phyloP scores from a whole-genome alignment of 148 eudicot genomes.

The Rhododendron molle region DNA sequence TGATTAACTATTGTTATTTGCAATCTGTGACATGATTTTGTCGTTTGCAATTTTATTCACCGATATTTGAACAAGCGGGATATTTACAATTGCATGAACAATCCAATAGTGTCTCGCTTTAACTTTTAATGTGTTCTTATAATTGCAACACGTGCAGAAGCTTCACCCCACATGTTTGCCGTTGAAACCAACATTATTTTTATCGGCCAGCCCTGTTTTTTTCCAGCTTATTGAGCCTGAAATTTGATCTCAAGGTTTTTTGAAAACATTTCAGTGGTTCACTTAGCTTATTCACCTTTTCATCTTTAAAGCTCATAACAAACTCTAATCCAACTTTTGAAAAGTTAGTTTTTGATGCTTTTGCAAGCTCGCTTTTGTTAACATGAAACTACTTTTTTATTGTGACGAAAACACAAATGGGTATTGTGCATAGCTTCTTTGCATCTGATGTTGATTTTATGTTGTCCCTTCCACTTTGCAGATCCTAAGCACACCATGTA shows the following conservation, averaged over 20 bases:
- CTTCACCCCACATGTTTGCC: neutral
- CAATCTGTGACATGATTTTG: neutral
- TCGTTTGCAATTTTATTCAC: neutral
- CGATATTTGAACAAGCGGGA: too few relatives aligned
- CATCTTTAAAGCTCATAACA: neutral
- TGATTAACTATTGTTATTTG: too few relatives aligned
- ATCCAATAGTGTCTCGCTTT: neutral
- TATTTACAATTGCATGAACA: neutral
- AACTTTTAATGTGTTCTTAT: neutral
- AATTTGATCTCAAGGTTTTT: neutral
- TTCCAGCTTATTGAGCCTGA: neutral
- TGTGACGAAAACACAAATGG: too few relatives aligned
- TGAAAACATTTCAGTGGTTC: neutral
- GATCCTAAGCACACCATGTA: neutral
- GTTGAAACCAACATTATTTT: too few relatives aligned
- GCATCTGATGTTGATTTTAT: neutral
- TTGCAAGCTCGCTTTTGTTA: neutral
- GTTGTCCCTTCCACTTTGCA: neutral
- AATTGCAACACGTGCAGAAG: neutral
- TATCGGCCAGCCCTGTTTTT: neutral
- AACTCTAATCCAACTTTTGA: neutral
- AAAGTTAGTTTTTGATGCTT: neutral
- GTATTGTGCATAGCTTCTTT: too few relatives aligned
- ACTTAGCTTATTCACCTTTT: neutral
- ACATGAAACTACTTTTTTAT: too few relatives aligned